phyloP scores from a whole-genome alignment of 805 yeast genomes.

The Wickerhamiella occidentalis region DNA sequence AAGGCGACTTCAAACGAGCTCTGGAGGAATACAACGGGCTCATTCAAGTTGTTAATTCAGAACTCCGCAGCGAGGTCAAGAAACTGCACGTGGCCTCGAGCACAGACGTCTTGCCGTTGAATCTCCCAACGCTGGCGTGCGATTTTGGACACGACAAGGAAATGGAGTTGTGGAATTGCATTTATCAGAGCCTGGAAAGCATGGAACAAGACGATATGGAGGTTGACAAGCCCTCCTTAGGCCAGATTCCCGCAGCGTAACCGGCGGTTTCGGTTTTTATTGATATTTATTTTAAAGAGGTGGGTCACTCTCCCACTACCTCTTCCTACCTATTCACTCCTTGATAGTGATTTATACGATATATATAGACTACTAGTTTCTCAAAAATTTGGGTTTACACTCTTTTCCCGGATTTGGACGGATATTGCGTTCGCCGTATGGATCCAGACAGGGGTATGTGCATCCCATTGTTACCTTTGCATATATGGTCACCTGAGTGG shows the following conservation, averaged over 20 bases:
- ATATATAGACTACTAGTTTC: no score
- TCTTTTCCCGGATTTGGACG: no score
- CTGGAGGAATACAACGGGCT: conserved; percentile 40
- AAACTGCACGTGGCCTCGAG: conserved; percentile 40
- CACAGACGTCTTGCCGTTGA: conserved; percentile 49
- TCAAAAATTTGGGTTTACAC: no score
- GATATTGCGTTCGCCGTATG: neutral
- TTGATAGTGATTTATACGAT: neutral
- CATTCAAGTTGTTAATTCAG: conserved; percentile 46
- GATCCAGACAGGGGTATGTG: neutral
- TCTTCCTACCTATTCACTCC: neutral
- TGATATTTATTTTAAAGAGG: neutral
- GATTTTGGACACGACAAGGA: conserved; percentile 86
- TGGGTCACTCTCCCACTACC: neutral
- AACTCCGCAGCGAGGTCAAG: conserved; percentile 54
- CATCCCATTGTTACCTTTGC: neutral
- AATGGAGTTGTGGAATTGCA: conserved; percentile 91
- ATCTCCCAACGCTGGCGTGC: conserved; percentile 58
- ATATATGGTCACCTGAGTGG: neutral
- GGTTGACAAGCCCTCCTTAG: neutral
- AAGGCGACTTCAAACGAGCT: conserved; percentile 34
- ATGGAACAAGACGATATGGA: conserved; percentile 32
- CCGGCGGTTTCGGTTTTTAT: neutral
- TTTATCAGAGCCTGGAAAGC: conserved; percentile 90
- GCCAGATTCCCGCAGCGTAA: neutral